Percentiles rank a stretch among this genome's conserved stretches.
These are phyloP conservation scores for Globisporangium yorkense DNA, from an alignment of 352 stramenopile species.

Conservation along the genomic window DNA sequence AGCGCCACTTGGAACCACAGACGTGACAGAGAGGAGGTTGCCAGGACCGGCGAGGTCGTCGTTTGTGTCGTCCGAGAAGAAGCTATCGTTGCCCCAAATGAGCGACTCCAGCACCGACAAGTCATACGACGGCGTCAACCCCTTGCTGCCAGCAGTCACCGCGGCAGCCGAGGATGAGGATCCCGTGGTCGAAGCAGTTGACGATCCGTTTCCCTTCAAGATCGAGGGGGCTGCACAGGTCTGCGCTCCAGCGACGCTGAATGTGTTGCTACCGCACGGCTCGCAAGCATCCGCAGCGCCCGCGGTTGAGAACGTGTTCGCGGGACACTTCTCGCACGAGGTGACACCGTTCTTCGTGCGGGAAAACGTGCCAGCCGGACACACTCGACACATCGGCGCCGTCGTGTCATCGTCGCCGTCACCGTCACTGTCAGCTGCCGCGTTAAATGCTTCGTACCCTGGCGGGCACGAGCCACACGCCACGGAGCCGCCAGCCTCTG, in stretches of 20 bases:
- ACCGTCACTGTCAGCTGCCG: constrained; percentile 12
- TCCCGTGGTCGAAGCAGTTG: constrained; percentile 15
- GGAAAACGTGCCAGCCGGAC: constrained; percentile 47
- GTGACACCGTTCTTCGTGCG: constrained; percentile 26
- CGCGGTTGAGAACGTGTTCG: constrained; percentile 51
- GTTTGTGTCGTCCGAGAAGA: constrained; percentile 33
- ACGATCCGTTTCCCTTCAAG: constrained; percentile 30
- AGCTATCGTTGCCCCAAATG: constrained; percentile 65
- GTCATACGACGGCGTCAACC: constrained; percentile 56
- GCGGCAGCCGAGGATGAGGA: constrained; percentile 13
- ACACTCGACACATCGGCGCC: constrained; percentile 46
- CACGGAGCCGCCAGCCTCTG: constrained; percentile 42
- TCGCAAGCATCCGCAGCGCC: constrained; percentile 42
- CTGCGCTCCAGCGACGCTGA: constrained; percentile 32
- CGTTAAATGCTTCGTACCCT: constrained; percentile 37
- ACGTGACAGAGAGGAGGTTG: constrained; percentile 23
- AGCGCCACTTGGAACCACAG: constrained; percentile 32
- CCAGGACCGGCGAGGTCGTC: constrained; percentile 14
- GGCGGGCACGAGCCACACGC: constrained; percentile 44
- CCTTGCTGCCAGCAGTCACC: constrained; percentile 16
- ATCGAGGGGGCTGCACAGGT: constrained; percentile 40
- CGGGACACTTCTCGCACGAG: constrained; percentile 43
- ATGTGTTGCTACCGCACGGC: constrained; percentile 61
- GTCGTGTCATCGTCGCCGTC: constrained; percentile 14
- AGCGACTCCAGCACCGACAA: constrained; percentile 65